These are phyloP conservation scores for Dothideomycetes sp. DNA, from an alignment of 2,329 filamentous ascomycete genomes.

Conservation along the genomic window DNA sequence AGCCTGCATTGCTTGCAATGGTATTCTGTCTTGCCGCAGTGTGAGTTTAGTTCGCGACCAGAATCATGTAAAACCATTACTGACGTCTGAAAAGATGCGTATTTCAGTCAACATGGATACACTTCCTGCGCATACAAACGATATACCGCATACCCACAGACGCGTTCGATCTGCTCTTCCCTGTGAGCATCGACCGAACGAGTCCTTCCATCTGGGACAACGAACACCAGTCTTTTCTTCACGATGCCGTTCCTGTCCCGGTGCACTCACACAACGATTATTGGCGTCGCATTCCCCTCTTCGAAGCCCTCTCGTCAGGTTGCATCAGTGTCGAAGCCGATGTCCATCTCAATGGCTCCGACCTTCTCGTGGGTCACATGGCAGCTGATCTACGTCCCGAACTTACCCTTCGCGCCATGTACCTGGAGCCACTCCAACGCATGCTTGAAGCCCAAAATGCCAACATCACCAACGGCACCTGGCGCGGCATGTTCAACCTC, in stretches of 20 bases:
- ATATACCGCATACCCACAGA: too few relatives aligned
- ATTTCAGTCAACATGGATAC: too few relatives aligned
- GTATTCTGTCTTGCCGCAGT: too few relatives aligned
- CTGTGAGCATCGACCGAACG: too few relatives aligned
- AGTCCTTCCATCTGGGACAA: too few relatives aligned
- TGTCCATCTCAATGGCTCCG: slow-evolving; percentile 39
- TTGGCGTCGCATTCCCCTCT: slow-evolving; percentile 44
- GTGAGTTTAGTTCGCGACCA: too few relatives aligned
- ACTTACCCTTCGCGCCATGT: slow-evolving; percentile 40
- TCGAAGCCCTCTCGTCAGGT: slow-evolving; percentile 42
- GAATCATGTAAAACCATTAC: too few relatives aligned
- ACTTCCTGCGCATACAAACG: too few relatives aligned
- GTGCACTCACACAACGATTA: slow-evolving; percentile 53
- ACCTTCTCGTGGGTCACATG: slow-evolving; percentile 44
- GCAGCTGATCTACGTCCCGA: slow-evolving; percentile 33
- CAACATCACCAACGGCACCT: neutral
- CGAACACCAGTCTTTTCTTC: too few relatives aligned
- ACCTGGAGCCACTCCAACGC: slow-evolving; percentile 37
- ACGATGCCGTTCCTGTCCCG: slow-evolving; percentile 4
- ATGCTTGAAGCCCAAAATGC: neutral
- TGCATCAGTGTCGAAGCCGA: slow-evolving; percentile 48
- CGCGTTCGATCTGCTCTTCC: too few relatives aligned
- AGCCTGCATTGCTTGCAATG: too few relatives aligned
- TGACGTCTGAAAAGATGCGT: too few relatives aligned
- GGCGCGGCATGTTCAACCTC: slow-evolving; percentile 41